Base-by-base conservation (phyloP, 2,329 filamentous ascomycete genomes). In the Boeremia lycopersici region DNA sequence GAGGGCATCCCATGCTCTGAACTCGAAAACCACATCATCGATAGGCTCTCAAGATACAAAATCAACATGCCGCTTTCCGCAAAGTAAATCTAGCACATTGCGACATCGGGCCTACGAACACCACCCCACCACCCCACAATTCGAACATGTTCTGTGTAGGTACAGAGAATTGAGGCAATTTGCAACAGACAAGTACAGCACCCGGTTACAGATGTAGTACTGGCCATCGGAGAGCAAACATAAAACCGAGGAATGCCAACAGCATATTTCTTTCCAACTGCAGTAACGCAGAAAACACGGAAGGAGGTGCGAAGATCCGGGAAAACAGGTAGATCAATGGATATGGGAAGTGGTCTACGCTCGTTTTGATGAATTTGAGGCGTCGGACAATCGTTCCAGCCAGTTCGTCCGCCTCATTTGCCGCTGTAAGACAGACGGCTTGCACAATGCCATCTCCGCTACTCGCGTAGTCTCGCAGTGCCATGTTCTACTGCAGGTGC, bases 401-500 rank as follows among this genome's bases (percentile, higher is more conserved):
- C 9, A 36, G 19, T 36, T 6, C 15, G 15, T 8, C 9, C 31
- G 11, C 4, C 6, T 34, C 13, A 34, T 34, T 34, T 15, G 31
- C 15, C n/a, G 9, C 15, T 15, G 31, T 15, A 34, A 34, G 29
- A 34, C 13, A 6, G 34, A 19, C 2, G 19, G 19, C 19, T 23
- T 36, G 15, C 6, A 15, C 30, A n/a, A n/a, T n/a, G 19, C 19
- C 19, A 23, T 23, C 19, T 23, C 31, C 15, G 35, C 35, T 35
- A 25, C 42, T 42, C 26, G 28, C 26, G 19, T 42, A 43, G 41
- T 8, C 23, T 43, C 17, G 26, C 30, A 40, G 29, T 13, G 33
- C 38, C 9, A 13, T 12, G 33, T 38, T 6, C 42, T 9, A 13
- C 36, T 50, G 47, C 42, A 50, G 25, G 46, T 46, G 52, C 35